Base-by-base conservation (phyloP, 83 land plant species). In the Larix sibirica region DNA sequence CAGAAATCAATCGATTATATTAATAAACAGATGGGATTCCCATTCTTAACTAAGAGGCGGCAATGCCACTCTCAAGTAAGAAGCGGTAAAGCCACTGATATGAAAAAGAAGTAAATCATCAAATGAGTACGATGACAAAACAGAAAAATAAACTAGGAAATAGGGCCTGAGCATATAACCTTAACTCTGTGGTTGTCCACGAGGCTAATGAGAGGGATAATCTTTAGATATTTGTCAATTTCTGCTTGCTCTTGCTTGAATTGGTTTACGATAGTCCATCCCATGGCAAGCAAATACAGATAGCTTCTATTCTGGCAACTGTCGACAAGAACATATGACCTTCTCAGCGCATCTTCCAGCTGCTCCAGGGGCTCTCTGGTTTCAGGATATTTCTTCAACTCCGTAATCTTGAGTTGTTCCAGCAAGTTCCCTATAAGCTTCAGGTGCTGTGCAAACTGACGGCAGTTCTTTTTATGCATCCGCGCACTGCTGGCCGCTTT, bases 381-480 rank as follows among this genome's bases (percentile, higher is more conserved):
- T 83, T 95, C 99, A 1, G 98, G 95, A 50, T 91, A 90, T 61
- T 71, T 86, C 86, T 86, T 92, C 18, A 97, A 89, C 86, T 97
- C 99, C n/a, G 98, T 85, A 59, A 94, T 94, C 88, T 87, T 94
- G 60, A 97, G 93, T 88, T 92, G 93, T 90, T 97, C 92, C 84
- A 97, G 85, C 87, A 97, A 83, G 77, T 94, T 94, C 36, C 96
- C 94, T 33, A 97, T 97, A 81, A 97, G 79, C 83, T 92, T 95
- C 82, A 97, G 81, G 70, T 97, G 99, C 87, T 90, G 91, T 6
- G 99, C 98, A 79, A 97, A 95, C 36, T 90, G 89, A 65, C 89
- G 84, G 91, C 99, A 97, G 81, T 97, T 97, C 81, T 80, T 91
- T 84, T 92, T 95, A 88, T 97, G 99, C 99, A 95, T 92, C 62